A percentile compares a stretch with the other conserved stretches of the same genome.
Evolutionary conservation across 306 rosid genomes (phyloP).

Genomic region (Quillaja saponaria): DNA sequence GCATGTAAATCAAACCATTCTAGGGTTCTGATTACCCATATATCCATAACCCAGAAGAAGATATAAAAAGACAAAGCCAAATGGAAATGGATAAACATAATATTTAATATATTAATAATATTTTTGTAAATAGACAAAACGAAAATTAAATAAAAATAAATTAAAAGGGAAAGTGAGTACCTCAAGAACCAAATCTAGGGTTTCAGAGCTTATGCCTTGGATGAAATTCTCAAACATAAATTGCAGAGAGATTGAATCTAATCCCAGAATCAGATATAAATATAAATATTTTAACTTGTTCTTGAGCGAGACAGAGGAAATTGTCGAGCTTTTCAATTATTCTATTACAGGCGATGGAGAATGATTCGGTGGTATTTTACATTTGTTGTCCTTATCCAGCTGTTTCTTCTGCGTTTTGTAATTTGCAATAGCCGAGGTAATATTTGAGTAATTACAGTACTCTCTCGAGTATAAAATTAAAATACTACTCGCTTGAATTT

Average conservation of each 20-base stretch:
- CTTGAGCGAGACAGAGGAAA: slow-evolving; percentile 7
- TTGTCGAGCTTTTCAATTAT: slow-evolving; percentile 12
- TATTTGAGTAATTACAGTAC: not conserved
- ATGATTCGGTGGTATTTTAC: slow-evolving; percentile 14
- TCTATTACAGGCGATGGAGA: slow-evolving; percentile 10
- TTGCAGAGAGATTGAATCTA: slow-evolving; percentile 20
- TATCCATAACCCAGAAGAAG: no score
- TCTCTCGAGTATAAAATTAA: not conserved
- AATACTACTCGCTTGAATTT: not conserved
- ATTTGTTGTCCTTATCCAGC: slow-evolving; percentile 14
- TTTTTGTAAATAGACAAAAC: not conserved
- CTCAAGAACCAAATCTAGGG: slow-evolving; percentile 45
- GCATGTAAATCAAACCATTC: slow-evolving; percentile 25
- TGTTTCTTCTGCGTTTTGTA: slow-evolving; percentile 17
- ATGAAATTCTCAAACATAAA: slow-evolving; percentile 25
- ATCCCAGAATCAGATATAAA: slow-evolving; percentile 17
- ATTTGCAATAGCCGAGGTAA: no score
- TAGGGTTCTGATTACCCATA: slow-evolving; percentile 46
- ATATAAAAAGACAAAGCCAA: no score
- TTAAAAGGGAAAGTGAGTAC: slow-evolving; percentile 26
- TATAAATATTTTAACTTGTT: not conserved
- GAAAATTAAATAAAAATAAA: not conserved
- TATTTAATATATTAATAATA: not conserved
- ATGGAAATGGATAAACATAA: slow-evolving; percentile 11
- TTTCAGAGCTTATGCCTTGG: slow-evolving; percentile 29